Percentiles rank a stretch among this genome's conserved stretches.
phyloP scores from a whole-genome alignment of 257 asterid species.

The Nicotiana undulata region DNA sequence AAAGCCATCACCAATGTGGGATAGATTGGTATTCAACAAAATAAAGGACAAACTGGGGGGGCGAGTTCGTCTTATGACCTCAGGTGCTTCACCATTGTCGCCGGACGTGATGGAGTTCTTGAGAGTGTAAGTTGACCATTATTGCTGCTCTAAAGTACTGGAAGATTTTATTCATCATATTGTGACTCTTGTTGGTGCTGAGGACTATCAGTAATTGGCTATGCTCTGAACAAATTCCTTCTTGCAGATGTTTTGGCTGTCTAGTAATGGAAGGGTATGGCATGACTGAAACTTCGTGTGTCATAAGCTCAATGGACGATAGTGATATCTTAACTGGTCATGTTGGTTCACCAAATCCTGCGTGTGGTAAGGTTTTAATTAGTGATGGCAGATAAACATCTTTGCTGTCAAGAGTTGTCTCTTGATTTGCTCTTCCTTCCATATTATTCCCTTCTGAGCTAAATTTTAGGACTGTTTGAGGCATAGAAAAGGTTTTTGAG shows the following conservation, averaged over 20 bases:
- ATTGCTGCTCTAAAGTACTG: not conserved
- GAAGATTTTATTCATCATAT: not conserved
- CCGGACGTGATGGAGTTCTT: slow-evolving; percentile 94
- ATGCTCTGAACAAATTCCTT: slow-evolving; percentile 15
- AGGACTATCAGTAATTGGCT: slow-evolving; percentile 4
- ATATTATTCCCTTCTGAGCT: not conserved
- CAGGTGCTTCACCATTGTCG: slow-evolving; percentile 98
- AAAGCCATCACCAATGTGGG: slow-evolving; percentile 96
- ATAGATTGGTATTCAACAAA: slow-evolving; percentile 86
- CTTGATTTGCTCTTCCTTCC: not conserved
- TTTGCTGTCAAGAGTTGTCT: not conserved
- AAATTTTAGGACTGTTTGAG: not conserved
- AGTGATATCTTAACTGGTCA: slow-evolving; percentile 69
- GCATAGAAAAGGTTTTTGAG: not conserved
- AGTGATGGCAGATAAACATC: not conserved
- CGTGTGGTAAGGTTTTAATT: slow-evolving; percentile 63
- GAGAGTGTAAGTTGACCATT: slow-evolving; percentile 63
- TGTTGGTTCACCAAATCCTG: slow-evolving; percentile 91
- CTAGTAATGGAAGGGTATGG: slow-evolving; percentile 86
- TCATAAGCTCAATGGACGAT: slow-evolving; percentile 72
- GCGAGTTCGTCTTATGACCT: slow-evolving; percentile 78
- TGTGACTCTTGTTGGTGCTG: not conserved
- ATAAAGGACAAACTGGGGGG: slow-evolving; percentile 93
- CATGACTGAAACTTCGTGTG: slow-evolving; percentile 97
- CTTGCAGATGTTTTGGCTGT: slow-evolving; percentile 83